Conservation (phyloP, 2,329 filamentous ascomycete species). For the Aureobasidium namibiae region DNA sequence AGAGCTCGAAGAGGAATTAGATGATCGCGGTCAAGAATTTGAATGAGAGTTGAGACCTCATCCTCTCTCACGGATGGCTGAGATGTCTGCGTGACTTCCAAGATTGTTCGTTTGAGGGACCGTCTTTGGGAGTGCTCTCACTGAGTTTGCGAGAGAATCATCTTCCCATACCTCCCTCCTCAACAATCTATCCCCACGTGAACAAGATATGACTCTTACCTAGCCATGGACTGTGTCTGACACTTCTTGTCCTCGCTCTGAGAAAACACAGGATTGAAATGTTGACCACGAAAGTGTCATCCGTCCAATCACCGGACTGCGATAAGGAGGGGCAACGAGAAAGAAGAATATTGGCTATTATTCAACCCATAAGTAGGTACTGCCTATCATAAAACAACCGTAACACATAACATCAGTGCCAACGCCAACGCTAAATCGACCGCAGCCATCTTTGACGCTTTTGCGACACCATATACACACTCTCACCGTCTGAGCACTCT, state of each 20-base stretch:
- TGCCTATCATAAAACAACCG: neutral
- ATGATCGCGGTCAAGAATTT: too few species aligned
- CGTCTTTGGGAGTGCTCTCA: too few species aligned
- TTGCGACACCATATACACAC: neutral
- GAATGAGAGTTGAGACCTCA: too few species aligned
- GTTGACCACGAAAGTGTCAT: too few species aligned
- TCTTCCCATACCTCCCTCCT: neutral
- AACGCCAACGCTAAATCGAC: slow-evolving; percentile 5
- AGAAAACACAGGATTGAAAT: neutral
- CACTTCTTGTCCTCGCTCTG: neutral
- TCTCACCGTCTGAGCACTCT: neutral
- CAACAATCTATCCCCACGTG: neutral
- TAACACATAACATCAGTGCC: slow-evolving; percentile 8
- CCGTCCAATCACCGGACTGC: neutral
- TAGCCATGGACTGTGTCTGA: neutral
- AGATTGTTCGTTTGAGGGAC: too few species aligned
- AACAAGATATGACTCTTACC: neutral
- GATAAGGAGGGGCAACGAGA: neutral
- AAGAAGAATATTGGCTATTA: slow-evolving; percentile 3
- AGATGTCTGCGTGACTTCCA: too few species aligned
- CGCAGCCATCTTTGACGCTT: neutral
- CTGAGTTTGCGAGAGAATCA: too few species aligned
- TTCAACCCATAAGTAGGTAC: neutral
- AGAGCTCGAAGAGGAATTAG: too few species aligned
- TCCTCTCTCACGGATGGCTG: too few species aligned